A percentile compares a stretch with the other conserved stretches of the same genome.
Conservation (phyloP, 768 basidiomycete genomes). For the Mycena galopus region DNA sequence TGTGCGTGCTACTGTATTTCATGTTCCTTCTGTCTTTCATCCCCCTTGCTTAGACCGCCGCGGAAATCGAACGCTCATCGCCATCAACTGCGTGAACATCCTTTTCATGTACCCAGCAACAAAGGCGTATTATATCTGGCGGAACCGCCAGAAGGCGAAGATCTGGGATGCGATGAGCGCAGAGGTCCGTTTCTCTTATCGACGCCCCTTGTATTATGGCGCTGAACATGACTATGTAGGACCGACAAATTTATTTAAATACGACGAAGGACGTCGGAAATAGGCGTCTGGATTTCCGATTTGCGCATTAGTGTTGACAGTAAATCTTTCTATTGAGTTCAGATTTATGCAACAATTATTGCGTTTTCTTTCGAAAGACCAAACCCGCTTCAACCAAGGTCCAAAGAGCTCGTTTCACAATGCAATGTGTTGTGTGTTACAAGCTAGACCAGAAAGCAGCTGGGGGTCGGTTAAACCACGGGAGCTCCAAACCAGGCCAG, state of each 20-base stretch:
- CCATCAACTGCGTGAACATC: conserved; percentile 63
- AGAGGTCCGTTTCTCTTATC: conserved; percentile 48
- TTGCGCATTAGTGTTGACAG: conserved; percentile 61
- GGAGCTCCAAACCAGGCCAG: too few relatives aligned
- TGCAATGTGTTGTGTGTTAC: too few relatives aligned
- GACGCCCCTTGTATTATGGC: not conserved
- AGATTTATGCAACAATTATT: too few relatives aligned
- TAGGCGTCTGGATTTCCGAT: conserved; percentile 72
- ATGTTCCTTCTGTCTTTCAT: not conserved
- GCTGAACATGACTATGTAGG: conserved; percentile 47
- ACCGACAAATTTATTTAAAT: conserved; percentile 66
- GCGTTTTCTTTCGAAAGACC: too few relatives aligned
- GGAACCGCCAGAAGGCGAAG: conserved; percentile 65
- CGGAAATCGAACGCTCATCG: conserved; percentile 70
- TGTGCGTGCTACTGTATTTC: conserved; percentile 51
- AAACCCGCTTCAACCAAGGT: too few relatives aligned
- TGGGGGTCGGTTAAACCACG: too few relatives aligned
- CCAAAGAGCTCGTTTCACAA: too few relatives aligned
- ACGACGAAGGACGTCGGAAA: conserved; percentile 74
- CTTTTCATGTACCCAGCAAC: conserved; percentile 65
- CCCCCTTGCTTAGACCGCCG: conserved; percentile 57
- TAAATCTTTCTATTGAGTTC: not conserved
- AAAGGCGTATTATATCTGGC: conserved; percentile 69
- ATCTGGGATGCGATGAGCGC: conserved; percentile 71
- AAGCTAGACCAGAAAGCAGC: too few relatives aligned